Base-by-base conservation (phyloP, 1,284 basidiomycete species). In the Peniophora sp. region DNA sequence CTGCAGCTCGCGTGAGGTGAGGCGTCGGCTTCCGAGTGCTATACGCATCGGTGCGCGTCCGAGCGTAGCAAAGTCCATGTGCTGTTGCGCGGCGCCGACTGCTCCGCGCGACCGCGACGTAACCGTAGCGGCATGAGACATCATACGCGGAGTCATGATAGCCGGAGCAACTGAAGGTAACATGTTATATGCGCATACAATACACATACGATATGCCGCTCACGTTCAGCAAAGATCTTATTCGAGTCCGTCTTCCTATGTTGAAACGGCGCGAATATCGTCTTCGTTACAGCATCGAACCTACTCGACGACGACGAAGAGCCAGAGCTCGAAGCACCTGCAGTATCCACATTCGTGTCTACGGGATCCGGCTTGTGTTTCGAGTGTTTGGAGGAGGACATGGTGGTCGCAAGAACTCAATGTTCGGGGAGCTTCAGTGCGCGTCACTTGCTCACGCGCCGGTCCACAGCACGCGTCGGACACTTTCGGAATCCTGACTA, bases 121-220 rank as follows among this genome's bases (percentile, higher is more conserved):
- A 2, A 79, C 75, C 20, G 80, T 82, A 12, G 84, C 75, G 2
- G 85, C 77, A 41, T 77, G 75, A 50, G 77, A 79, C 51, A 92
- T 77, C 77, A 91, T 85, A 55, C 81, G 75, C 20, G 90, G 88
- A 3, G 91, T 92, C 91, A 95, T 92, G 60, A 95, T 85, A 53
- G 85, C 82, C 11, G 92, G 92, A 3, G 92, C 90, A 62, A 95
- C 92, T 95, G 63, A 11, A 56, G 38, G 49, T 44, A 48, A 50
- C 50, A 41, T 5, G 8, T 41, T 48, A 50, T 55, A 51, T 19
- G 50, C 16, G 49, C 19, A 50, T 52, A 45, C 45, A 25, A 47
- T 48, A 6, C 5, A 16, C 5, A 6, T 41, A 5, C 5, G 38
- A 47, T n/a, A 19, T 45, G 38, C 44, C 47, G 71, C 85, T 61